A percentile compares a stretch with the other conserved stretches of the same genome.
Conservation (phyloP, 2,329 filamentous ascomycete species). For the Epichloe bromicola region DNA sequence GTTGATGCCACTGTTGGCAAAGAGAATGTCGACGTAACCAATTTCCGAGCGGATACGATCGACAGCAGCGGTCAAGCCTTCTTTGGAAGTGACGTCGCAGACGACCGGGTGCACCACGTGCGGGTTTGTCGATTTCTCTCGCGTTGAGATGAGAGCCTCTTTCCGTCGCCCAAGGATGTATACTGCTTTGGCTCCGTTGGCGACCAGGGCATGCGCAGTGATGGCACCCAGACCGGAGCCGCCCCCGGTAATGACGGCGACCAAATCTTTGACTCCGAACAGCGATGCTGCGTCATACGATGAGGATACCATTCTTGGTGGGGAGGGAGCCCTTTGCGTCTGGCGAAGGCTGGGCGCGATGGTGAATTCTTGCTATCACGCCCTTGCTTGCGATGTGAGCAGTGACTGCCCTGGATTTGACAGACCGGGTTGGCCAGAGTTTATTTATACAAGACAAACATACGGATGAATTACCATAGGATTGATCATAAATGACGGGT, state of each 20-base stretch:
- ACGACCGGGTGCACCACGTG: conserved; percentile 23
- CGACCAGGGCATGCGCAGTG: conserved; percentile 32
- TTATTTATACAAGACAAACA: no score
- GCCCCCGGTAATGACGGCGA: conserved; percentile 45
- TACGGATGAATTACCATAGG: no score
- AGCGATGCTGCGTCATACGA: conserved; percentile 17
- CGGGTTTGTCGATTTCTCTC: conserved; percentile 7
- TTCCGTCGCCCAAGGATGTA: conserved; percentile 28
- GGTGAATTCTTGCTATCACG: no score
- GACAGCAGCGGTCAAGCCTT: conserved; percentile 45
- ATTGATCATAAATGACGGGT: no score
- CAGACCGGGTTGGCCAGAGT: no score
- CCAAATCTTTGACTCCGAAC: conserved; percentile 40
- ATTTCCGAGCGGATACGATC: conserved; percentile 38
- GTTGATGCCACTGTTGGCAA: conserved; percentile 44
- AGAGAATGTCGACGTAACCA: conserved; percentile 49
- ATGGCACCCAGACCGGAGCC: conserved; percentile 43
- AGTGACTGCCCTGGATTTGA: no score
- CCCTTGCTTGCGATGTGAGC: no score
- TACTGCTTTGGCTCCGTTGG: conserved; percentile 19
- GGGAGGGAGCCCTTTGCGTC: neutral
- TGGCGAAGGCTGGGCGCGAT: no score
- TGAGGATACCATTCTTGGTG: conserved; percentile 5
- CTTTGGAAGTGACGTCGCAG: conserved; percentile 31
- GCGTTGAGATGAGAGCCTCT: conserved; percentile 17